Evolutionary conservation across 805 yeast species (phyloP).

Genomic region (Candida broadrunensis): DNA sequence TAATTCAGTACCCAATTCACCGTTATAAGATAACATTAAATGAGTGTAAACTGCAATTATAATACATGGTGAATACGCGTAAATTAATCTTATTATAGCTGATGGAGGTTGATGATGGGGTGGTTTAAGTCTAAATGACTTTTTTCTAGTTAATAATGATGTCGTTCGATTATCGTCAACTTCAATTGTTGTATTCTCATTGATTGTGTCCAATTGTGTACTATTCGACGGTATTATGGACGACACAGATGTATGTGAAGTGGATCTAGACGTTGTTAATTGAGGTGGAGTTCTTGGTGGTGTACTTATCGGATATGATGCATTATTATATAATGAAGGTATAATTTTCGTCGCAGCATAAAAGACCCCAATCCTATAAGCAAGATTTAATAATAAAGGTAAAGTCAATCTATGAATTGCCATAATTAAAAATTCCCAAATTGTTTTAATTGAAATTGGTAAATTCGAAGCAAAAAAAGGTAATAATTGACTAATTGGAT

Average conservation of each 20-base stretch:
- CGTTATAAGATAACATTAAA: conserved; percentile 83
- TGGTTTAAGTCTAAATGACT: conserved; percentile 13
- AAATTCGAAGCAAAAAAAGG: conserved; percentile 51
- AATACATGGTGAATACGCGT: conserved; percentile 90
- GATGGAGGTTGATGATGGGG: conserved; percentile 19
- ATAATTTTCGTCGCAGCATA: conserved; percentile 92
- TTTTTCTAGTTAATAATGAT: conserved; percentile 7
- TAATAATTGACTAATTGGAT: conserved; percentile 29
- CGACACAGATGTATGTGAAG: conserved; percentile 24
- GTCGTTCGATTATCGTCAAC: conserved; percentile 7
- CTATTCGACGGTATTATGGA: conserved; percentile 7
- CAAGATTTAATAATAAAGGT: conserved; percentile 75
- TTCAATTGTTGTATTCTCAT: background rate
- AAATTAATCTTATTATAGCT: conserved; percentile 46
- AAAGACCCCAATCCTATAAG: conserved; percentile 82
- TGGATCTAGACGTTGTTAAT: conserved; percentile 28
- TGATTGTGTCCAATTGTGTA: too few species aligned
- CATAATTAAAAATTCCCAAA: conserved; percentile 52
- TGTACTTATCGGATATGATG: conserved; percentile 31
- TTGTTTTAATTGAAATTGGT: conserved; percentile 50
- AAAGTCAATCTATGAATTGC: conserved; percentile 69
- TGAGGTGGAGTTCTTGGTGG: conserved; percentile 43
- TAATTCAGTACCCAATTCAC: conserved; percentile 64
- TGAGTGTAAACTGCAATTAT: conserved; percentile 95
- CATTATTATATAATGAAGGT: conserved; percentile 60